These are phyloP conservation scores for Kuraishia piskuri DNA, from an alignment of 805 yeast genomes.

Conservation along the genomic window DNA sequence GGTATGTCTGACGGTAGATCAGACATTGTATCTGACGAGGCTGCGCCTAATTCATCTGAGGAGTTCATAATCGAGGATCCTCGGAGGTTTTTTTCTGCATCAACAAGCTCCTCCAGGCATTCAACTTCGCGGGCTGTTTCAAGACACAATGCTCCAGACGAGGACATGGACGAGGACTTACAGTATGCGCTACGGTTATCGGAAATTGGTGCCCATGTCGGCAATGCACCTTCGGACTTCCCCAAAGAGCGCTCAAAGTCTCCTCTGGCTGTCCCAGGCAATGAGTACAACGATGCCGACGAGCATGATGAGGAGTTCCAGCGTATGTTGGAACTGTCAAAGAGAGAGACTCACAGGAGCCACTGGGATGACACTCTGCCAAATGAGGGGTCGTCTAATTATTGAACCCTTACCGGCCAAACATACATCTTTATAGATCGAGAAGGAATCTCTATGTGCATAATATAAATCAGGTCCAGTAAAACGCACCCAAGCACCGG, in stretches of 20 bases:
- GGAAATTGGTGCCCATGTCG: neutral
- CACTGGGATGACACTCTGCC: neutral
- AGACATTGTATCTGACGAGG: neutral
- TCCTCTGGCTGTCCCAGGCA: neutral
- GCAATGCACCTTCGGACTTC: neutral
- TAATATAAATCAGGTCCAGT: too few relatives aligned
- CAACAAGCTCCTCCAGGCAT: neutral
- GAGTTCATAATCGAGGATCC: neutral
- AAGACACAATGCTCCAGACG: too few relatives aligned
- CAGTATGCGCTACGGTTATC: neutral
- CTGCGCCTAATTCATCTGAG: neutral
- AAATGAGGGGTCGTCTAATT: neutral
- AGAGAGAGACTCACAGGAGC: neutral
- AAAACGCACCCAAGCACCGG: too few relatives aligned
- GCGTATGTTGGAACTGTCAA: neutral
- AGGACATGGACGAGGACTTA: neutral
- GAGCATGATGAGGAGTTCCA: neutral
- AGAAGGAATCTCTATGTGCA: too few relatives aligned
- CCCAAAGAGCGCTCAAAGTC: neutral
- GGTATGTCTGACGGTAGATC: neutral
- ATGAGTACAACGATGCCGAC: neutral
- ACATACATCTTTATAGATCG: constrained; percentile 2
- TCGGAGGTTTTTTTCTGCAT: neutral
- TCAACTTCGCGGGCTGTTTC: neutral
- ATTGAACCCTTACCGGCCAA: neutral